Evolutionary conservation across 2,329 filamentous ascomycete genomes (phyloP), one percentile per base, ranked within the genome.

Genomic region (Fusarium miscanthi): DNA sequence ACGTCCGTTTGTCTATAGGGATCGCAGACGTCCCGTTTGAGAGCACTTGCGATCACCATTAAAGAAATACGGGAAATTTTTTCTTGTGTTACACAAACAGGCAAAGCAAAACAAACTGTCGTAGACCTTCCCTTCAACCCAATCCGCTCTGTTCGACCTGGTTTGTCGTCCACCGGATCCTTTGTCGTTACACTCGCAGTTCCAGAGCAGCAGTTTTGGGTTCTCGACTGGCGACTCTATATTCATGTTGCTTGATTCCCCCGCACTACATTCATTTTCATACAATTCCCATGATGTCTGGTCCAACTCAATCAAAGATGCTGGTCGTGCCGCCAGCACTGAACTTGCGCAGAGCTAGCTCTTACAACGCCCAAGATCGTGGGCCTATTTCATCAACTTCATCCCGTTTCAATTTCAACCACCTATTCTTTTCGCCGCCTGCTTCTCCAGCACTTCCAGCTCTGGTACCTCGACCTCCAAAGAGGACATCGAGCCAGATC

Each of bases 381-480:
- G 77, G 84, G 2, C 87, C 88, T 11, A 77, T 88, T 14, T 91
- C 88, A 30, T 88, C 88, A 54, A 91, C 86, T 31, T 91, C 87
- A 38, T 90, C 89, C 23, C 84, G 88, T 51, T 91, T 91, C 81
- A 89, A 83, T 80, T 90, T 92, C 81, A 91, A 91, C 76, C 89
- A 93, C 70, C 86, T 93, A 42, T 83, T 91, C 74, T 91, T 89
- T 80, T 90, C 89, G 31, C 87, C 86, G 3, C 93, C 92, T 31
- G 91, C 92, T 8, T 95, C 91, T 4, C 92, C 92, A 5, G 89
- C 89, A 70, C 87, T 94, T 54, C 93, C 92, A 17, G 90, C 89
- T 19, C 85, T 93, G 59, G 84, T 92, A 40, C 90, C 90, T 19
- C 87, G 90, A 69, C 89, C 89, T 77, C 71, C 68, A 17, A 88